Percentiles rank a stretch among this genome's conserved stretches.
phyloP scores from a whole-genome alignment of 2,329 filamentous ascomycete genomes.

The Stemphylium vesicarium region DNA sequence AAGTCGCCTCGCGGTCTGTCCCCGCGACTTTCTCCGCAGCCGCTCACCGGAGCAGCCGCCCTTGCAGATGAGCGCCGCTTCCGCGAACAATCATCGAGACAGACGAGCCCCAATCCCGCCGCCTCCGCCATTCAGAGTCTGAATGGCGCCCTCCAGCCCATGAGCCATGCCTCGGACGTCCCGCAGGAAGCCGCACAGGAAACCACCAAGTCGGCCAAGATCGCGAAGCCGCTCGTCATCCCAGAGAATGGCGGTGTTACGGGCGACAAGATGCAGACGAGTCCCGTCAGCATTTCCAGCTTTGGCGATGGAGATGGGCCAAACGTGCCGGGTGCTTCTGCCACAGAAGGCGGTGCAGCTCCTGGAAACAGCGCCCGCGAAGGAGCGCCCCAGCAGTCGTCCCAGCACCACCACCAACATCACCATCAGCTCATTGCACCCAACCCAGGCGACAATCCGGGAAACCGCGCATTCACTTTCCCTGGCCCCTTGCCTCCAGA shows the following conservation, averaged over 20 bases:
- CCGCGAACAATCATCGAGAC: slow-evolving; percentile 51
- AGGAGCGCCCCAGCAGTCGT: slow-evolving; percentile 44
- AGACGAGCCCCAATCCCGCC: slow-evolving; percentile 58
- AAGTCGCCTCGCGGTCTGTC: slow-evolving; percentile 53
- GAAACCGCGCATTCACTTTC: slow-evolving; percentile 68
- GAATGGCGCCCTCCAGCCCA: slow-evolving; percentile 46
- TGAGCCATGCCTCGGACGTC: slow-evolving; percentile 49
- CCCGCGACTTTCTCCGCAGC: slow-evolving; percentile 49
- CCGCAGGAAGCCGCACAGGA: slow-evolving; percentile 52
- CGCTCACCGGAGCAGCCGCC: slow-evolving; percentile 57
- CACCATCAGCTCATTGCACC: slow-evolving; percentile 46
- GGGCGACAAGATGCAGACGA: slow-evolving; percentile 57
- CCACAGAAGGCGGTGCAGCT: slow-evolving; percentile 57
- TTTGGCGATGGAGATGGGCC: slow-evolving; percentile 60
- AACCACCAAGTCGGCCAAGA: slow-evolving; percentile 57
- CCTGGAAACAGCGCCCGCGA: slow-evolving; percentile 50
- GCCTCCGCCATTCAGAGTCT: slow-evolving; percentile 53
- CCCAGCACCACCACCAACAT: slow-evolving; percentile 33
- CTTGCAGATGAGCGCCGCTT: slow-evolving; percentile 56
- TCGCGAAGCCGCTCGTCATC: slow-evolving; percentile 57
- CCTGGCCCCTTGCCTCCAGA: slow-evolving; percentile 62
- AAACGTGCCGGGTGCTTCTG: slow-evolving; percentile 55
- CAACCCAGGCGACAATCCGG: slow-evolving; percentile 44
- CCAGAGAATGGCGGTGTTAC: slow-evolving; percentile 50
- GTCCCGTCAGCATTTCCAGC: slow-evolving; percentile 60